phyloP scores from a whole-genome alignment of 495 filamentous ascomycete genomes.

The Filosporella fistucella region DNA sequence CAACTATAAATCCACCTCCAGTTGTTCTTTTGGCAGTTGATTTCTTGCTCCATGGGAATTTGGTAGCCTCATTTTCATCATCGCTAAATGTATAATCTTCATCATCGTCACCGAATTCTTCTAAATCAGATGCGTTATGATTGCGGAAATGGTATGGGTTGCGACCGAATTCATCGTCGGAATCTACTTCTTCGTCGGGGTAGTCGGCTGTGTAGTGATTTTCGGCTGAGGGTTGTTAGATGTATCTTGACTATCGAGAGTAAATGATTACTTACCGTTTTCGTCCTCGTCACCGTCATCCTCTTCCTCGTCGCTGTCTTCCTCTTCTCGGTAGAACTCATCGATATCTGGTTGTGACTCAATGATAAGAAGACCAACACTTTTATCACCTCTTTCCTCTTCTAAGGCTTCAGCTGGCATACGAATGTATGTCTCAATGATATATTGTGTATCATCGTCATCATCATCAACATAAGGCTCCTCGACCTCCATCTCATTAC shows the following conservation, averaged over 20 bases:
- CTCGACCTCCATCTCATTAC: slow-evolving; percentile 19
- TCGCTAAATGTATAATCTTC: slow-evolving; percentile 15
- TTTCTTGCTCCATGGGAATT: slow-evolving; percentile 16
- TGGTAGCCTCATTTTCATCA: slow-evolving; percentile 9
- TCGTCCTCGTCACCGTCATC: slow-evolving; percentile 51
- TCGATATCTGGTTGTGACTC: slow-evolving; percentile 47
- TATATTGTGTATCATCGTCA: slow-evolving; percentile 42
- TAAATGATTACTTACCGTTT: slow-evolving; percentile 35
- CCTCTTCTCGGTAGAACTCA: slow-evolving; percentile 42
- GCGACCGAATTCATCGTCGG: slow-evolving; percentile 44
- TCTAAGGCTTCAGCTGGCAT: slow-evolving; percentile 41
- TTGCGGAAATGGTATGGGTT: slow-evolving; percentile 41
- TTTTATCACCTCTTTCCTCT: slow-evolving; percentile 31
- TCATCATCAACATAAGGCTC: slow-evolving; percentile 25
- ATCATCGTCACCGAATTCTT: slow-evolving; percentile 31
- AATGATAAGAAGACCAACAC: slow-evolving; percentile 45
- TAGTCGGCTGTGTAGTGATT: slow-evolving; percentile 51
- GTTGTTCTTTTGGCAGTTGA: too few species aligned
- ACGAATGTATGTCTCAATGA: slow-evolving; percentile 49
- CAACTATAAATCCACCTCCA: too few species aligned
- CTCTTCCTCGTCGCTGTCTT: slow-evolving; percentile 39
- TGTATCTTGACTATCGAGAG: neutral
- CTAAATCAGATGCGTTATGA: slow-evolving; percentile 39
- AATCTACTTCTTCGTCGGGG: slow-evolving; percentile 51
- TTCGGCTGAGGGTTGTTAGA: slow-evolving; percentile 35